Conservation (phyloP, 768 basidiomycete genomes). For the Suillus fuscotomentosus region DNA sequence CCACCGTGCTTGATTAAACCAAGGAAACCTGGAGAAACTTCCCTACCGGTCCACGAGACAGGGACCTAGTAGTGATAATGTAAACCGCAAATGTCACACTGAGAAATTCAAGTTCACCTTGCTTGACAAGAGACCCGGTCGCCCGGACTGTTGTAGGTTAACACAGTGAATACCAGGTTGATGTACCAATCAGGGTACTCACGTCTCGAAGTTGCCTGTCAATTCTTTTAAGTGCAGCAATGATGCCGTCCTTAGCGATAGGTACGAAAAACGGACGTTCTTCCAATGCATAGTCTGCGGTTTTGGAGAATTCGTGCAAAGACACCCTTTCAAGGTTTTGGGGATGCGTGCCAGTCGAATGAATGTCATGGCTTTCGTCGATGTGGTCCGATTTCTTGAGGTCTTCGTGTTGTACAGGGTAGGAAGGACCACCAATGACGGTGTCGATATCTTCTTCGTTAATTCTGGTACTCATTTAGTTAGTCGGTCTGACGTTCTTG, state of each 20-base stretch:
- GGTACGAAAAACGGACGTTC: conserved; percentile 71
- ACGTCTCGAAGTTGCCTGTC: conserved; percentile 55
- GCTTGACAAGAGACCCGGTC: conserved; percentile 56
- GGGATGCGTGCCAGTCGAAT: conserved; percentile 9
- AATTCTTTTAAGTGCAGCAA: conserved; percentile 67
- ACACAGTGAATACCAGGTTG: neutral
- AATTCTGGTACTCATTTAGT: conserved; percentile 32
- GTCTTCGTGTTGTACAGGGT: conserved; percentile 23
- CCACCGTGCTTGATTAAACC: conserved; percentile 85
- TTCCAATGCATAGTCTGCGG: conserved; percentile 48
- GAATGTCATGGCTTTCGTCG: conserved; percentile 16
- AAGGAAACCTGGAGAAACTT: conserved; percentile 68
- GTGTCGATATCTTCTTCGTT: conserved; percentile 39
- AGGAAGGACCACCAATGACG: conserved; percentile 40
- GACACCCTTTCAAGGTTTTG: conserved; percentile 10
- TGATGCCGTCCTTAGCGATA: conserved; percentile 65
- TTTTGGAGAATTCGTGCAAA: conserved; percentile 42
- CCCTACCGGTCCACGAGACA: conserved; percentile 66
- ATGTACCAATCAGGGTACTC: conserved; percentile 31
- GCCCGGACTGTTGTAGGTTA: conserved; percentile 47
- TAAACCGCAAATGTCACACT: neutral
- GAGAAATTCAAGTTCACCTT: conserved; percentile 41
- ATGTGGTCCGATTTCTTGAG: conserved; percentile 16
- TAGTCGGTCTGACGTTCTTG: conserved; percentile 42
- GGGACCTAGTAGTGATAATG: conserved; percentile 39